phyloP scores from a whole-genome alignment of 257 asterid species.

The Przewalskia tangutica region DNA sequence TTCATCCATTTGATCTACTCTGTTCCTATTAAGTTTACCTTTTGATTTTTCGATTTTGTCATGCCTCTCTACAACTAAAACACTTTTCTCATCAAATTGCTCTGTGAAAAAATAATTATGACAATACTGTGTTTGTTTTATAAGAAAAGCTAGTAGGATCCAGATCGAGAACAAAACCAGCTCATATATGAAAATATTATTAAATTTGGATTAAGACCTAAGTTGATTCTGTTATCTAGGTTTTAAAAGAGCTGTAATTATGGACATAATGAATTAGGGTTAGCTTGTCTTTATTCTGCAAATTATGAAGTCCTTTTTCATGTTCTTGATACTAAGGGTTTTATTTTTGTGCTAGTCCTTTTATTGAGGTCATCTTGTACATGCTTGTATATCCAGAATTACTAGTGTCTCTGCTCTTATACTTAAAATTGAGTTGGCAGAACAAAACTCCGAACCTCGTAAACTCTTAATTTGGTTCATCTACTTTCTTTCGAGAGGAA shows the following conservation, averaged over 20 bases:
- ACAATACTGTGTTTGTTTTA: background rate
- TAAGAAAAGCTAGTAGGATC: background rate
- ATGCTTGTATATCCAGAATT: background rate
- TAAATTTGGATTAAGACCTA: background rate
- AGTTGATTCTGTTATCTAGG: background rate
- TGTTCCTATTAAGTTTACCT: background rate
- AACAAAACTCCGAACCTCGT: background rate
- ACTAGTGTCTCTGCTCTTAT: background rate
- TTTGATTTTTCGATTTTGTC: background rate
- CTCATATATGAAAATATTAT: background rate
- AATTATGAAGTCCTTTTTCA: background rate
- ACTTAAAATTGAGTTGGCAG: background rate
- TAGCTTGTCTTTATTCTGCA: background rate
- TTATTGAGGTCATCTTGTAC: background rate
- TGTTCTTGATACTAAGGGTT: background rate
- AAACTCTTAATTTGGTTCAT: background rate
- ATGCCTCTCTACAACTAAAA: background rate
- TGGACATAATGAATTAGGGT: background rate
- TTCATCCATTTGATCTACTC: background rate
- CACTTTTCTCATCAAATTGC: background rate
- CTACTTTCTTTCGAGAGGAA: background rate
- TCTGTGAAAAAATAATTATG: background rate
- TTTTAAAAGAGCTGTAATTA: background rate
- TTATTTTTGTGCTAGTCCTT: background rate
- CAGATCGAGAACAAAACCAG: background rate